These are phyloP conservation scores for Sporobolomyces pararoseus DNA, from an alignment of 768 basidiomycete species.

Conservation along the genomic window DNA sequence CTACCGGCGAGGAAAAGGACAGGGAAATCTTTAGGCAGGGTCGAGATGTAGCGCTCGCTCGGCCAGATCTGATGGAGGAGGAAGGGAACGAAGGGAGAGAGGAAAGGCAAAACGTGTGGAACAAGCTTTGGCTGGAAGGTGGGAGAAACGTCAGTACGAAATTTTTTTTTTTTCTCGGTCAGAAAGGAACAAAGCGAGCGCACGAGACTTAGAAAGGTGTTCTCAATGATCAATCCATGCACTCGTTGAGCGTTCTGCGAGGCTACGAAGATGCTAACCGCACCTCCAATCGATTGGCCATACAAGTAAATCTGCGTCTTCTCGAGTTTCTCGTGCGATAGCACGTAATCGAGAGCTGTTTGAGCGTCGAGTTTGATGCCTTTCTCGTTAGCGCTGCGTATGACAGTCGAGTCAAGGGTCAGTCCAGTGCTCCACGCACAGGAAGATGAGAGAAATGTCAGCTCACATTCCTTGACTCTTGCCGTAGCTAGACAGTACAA, in stretches of 20 bases:
- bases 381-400: slow-evolving; percentile 55
- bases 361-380: slow-evolving; percentile 71
- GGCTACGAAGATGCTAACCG: slow-evolving; percentile 83
- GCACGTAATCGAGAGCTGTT: slow-evolving; percentile 66
- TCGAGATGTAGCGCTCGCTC: slow-evolving; percentile 62
- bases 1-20: slow-evolving; percentile 77
- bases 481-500: slow-evolving; percentile 90
- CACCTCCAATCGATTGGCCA: slow-evolving; percentile 86
- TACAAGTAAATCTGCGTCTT: slow-evolving; percentile 69
- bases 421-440: too few species aligned
- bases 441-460: not conserved
- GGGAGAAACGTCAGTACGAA: too few species aligned
- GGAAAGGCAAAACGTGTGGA: slow-evolving; percentile 70
- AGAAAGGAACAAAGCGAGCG: too few species aligned
- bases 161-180: too few species aligned
- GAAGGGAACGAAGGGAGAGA: slow-evolving; percentile 67
- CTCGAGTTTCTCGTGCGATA: slow-evolving; percentile 61
- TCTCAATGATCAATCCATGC: slow-evolving; percentile 77
- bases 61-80: slow-evolving; percentile 87
- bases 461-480: slow-evolving; percentile 76
- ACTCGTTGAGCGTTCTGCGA: slow-evolving; percentile 70
- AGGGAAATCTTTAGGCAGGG: slow-evolving; percentile 53
- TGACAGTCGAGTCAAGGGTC: too few species aligned
- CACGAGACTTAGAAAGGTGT: slow-evolving; percentile 78
- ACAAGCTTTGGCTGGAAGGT: slow-evolving; percentile 62